Conservation (phyloP, 1,284 basidiomycete genomes). For the Psilocybe mexicana region DNA sequence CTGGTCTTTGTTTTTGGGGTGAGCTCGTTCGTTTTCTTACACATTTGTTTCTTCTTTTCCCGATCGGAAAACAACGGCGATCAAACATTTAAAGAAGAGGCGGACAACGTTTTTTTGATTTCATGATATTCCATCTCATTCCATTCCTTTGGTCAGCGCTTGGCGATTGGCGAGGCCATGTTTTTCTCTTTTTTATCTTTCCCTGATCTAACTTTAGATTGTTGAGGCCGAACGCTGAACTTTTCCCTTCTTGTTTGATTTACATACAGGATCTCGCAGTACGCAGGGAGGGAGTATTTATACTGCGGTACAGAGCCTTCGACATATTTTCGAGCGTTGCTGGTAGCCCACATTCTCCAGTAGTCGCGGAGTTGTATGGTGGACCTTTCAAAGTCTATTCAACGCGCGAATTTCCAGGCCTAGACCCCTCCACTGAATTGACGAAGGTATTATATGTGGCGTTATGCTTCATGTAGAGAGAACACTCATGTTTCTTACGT, state of each 20-base stretch:
- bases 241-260: slow-evolving; percentile 10
- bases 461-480: not conserved
- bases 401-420: slow-evolving; percentile 45
- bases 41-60: not conserved
- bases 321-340: slow-evolving; percentile 50
- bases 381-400: slow-evolving; percentile 43
- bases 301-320: slow-evolving; percentile 60
- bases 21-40: slow-evolving; percentile 16
- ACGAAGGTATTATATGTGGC: slow-evolving; percentile 36
- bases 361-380: slow-evolving; percentile 42
- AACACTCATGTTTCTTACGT: not conserved
- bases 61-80: slow-evolving; percentile 3
- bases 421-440: slow-evolving; percentile 42
- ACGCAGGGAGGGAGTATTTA: slow-evolving; percentile 57
- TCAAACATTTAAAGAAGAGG: slow-evolving; percentile 3
- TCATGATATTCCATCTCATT: not conserved
- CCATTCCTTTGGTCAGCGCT: not conserved
- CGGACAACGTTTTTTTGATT: slow-evolving; percentile 3
- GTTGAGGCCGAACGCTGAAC: slow-evolving; percentile 2
- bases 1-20: slow-evolving; percentile 38
- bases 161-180: no score
- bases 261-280: slow-evolving; percentile 56
- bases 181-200: not conserved
- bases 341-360: slow-evolving; percentile 26
- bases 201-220: not conserved